Evolutionary conservation across 495 filamentous ascomycete genomes (phyloP), one percentile per base, ranked within the genome.

Genomic region (Hyaloscypha variabilis): DNA sequence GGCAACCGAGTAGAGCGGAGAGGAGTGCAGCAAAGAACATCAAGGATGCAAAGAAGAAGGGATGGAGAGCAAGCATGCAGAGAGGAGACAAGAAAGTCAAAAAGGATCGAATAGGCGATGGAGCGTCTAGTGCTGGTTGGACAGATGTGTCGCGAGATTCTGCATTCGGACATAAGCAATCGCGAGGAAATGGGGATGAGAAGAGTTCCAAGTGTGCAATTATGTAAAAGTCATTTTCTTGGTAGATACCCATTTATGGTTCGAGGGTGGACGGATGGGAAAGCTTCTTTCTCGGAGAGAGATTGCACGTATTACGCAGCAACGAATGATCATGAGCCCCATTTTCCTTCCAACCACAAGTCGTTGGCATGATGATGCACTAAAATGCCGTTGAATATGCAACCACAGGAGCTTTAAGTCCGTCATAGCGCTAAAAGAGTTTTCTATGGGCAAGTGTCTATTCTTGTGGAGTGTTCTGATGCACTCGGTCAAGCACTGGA

Each of bases 11-110:
- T 67, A 80, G 83, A 56, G 82, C 80, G 17, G 79, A 82, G 64
- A 77, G 80, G 30, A 83, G 79, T 25, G 84, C 83, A 21, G 75
- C 81, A 26, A 83, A 82, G 66, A 86, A 86, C 50, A 80, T 85
- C 11, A 74, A 79, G 19, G 82, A 86, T 59, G 84, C 83, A 2
- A 84, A 79, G 75, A 79, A 76, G 62, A 75, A 76, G 50, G 81
- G 83, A 3, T 87, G 84, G 81, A 82, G 75, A 11, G 79, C 78
- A 1, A 73, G 76, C 53, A 72, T 77, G 58, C 76, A 70, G 67
- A 77, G 76, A 64, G 72, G 67, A 29, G 73, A 71, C 69, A 66
- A 68, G 52, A 26, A 17, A 25, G 11, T 19, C 17, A 79, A 62
- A 23, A 73, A 75, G 67, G 76, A 75, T 60, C 76, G 79, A 58